Percentiles rank a stretch among this genome's conserved stretches.
Evolutionary conservation across 805 yeast genomes (phyloP).

Genomic region (Saccharomycopsis fermentans): DNA sequence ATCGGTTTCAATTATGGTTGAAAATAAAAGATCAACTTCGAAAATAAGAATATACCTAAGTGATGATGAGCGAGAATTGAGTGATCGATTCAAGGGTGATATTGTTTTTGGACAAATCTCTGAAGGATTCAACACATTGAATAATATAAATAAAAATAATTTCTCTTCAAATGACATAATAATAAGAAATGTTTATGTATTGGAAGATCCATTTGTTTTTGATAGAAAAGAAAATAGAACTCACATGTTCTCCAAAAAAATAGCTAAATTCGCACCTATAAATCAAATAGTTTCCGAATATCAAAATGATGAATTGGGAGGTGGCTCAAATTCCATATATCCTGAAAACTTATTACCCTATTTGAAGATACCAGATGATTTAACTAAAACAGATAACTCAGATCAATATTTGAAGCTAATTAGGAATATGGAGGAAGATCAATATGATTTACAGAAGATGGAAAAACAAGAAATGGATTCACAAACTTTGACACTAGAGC

Average conservation of each 20-base stretch:
- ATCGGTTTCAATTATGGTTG: slow-evolving; percentile 25
- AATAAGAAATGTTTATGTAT: slow-evolving; percentile 38
- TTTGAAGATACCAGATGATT: neutral
- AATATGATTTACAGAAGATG: slow-evolving; percentile 13
- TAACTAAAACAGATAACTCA: neutral
- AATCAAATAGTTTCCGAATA: neutral
- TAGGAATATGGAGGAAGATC: slow-evolving; percentile 19
- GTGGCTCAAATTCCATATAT: neutral
- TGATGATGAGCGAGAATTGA: slow-evolving; percentile 17
- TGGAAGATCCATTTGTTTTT: slow-evolving; percentile 46
- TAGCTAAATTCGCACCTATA: neutral
- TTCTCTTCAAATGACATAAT: slow-evolving; percentile 41
- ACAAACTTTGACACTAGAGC: slow-evolving; percentile 51
- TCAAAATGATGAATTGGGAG: neutral
- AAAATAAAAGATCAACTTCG: slow-evolving; percentile 25
- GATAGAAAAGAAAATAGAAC: slow-evolving; percentile 19
- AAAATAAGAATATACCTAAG: slow-evolving; percentile 30
- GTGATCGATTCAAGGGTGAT: slow-evolving; percentile 15
- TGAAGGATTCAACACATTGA: slow-evolving; percentile 41
- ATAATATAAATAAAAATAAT: slow-evolving; percentile 31
- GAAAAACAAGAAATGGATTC: slow-evolving; percentile 33
- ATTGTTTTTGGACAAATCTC: slow-evolving; percentile 40
- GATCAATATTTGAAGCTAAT: neutral
- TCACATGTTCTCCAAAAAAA: slow-evolving; percentile 28
- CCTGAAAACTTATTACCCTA: neutral